Evolutionary conservation across 148 eudicot species (phyloP).

Genomic region (Amaranthus palmeri): DNA sequence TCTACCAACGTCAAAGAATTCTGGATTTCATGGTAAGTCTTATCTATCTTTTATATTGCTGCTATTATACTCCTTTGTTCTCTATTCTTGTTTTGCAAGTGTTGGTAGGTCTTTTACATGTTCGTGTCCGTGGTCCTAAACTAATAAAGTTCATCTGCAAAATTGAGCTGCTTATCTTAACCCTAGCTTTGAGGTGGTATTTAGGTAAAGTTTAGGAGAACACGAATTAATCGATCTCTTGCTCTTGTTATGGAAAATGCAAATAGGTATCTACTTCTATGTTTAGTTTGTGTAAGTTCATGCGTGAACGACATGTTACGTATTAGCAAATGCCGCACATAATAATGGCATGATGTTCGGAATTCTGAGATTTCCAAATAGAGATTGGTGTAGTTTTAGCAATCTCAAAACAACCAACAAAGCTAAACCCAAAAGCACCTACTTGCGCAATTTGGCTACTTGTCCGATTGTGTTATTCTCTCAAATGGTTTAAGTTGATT

Average conservation of each 20-base stretch:
- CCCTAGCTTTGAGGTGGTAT: not conserved
- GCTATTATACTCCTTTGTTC: not conserved
- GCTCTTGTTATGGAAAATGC: not conserved
- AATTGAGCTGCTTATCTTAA: not conserved
- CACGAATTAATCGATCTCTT: not conserved
- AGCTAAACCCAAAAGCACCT: not conserved
- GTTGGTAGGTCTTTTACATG: not conserved
- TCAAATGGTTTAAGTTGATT: not conserved
- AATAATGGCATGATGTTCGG: not conserved
- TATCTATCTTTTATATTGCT: not conserved
- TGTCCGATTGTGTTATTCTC: not conserved
- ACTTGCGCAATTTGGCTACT: no score
- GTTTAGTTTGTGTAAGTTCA: not conserved
- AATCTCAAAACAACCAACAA: not conserved
- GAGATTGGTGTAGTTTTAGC: not conserved
- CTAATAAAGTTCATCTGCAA: not conserved
- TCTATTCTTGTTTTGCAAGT: not conserved
- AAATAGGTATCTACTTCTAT: not conserved
- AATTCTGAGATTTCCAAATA: not conserved
- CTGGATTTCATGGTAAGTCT: slow-evolving; percentile 52
- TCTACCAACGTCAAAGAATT: slow-evolving; percentile 57
- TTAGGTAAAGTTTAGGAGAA: not conserved
- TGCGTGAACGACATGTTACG: not conserved
- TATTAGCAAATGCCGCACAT: not conserved
- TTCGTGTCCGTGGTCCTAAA: not conserved